Percentiles rank a stretch among this genome's conserved stretches.
These are phyloP conservation scores for Zalaria sp. DNA, from an alignment of 2,329 filamentous ascomycete species.

Conservation along the genomic window DNA sequence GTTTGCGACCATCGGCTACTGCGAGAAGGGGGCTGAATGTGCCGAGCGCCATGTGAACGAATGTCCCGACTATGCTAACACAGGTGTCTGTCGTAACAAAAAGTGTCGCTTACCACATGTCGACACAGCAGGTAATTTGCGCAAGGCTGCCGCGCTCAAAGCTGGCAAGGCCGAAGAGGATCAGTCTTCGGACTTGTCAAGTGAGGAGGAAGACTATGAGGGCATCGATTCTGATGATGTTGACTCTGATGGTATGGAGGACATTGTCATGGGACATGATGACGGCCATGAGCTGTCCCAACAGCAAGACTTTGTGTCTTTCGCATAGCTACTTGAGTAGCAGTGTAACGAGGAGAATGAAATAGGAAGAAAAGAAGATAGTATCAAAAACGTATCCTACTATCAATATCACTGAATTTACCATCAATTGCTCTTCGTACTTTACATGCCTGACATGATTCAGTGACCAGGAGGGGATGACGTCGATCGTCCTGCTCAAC, in stretches of 20 bases:
- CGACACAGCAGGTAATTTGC: slow-evolving; percentile 70
- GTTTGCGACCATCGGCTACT: slow-evolving; percentile 82
- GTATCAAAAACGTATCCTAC: neutral
- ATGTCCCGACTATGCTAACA: slow-evolving; percentile 91
- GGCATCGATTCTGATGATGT: slow-evolving; percentile 60
- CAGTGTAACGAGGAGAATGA: neutral
- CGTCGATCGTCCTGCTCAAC: no score
- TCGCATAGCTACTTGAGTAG: slow-evolving; percentile 15
- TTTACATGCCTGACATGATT: no score
- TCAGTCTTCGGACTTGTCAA: slow-evolving; percentile 48
- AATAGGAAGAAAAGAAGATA: neutral
- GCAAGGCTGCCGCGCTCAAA: slow-evolving; percentile 37
- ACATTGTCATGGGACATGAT: slow-evolving; percentile 19
- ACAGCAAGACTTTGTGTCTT: slow-evolving; percentile 39
- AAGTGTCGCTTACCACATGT: slow-evolving; percentile 78
- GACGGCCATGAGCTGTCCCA: slow-evolving; percentile 33
- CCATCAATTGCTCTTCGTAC: no score
- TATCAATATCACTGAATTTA: no score
- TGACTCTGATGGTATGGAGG: slow-evolving; percentile 49
- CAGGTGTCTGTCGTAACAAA: slow-evolving; percentile 59
- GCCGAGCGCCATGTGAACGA: slow-evolving; percentile 77
- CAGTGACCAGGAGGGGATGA: no score
- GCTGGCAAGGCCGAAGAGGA: slow-evolving; percentile 17
- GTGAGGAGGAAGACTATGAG: slow-evolving; percentile 56
- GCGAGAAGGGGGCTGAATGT: slow-evolving; percentile 66